A percentile compares a stretch with the other conserved stretches of the same genome.
These are phyloP conservation scores for Fusarium temperatum DNA, from an alignment of 2,329 filamentous ascomycete genomes.

Conservation along the genomic window DNA sequence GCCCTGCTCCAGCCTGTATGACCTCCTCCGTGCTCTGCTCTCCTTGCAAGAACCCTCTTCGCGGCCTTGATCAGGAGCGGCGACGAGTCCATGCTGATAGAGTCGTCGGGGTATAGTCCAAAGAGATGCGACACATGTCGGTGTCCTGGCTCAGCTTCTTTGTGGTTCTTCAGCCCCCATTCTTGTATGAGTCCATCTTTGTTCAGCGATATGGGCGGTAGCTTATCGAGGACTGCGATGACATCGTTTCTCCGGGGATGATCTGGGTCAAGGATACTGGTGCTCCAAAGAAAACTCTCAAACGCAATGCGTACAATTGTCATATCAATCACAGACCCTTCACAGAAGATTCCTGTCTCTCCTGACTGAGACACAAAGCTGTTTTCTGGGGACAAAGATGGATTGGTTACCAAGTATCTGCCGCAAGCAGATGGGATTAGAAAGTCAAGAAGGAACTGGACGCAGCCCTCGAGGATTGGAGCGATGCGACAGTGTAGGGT, in stretches of 20 bases:
- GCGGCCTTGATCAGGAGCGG: slow-evolving; percentile 42
- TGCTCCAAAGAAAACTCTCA: slow-evolving; percentile 33
- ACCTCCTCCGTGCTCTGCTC: slow-evolving; percentile 50
- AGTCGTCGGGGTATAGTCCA: slow-evolving; percentile 55
- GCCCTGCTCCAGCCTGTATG: slow-evolving; percentile 63
- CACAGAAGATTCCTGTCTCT: slow-evolving; percentile 33
- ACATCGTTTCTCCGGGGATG: slow-evolving; percentile 1
- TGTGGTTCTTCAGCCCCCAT: slow-evolving; percentile 50
- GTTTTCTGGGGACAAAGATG: slow-evolving; percentile 41
- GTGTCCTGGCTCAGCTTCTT: slow-evolving; percentile 57
- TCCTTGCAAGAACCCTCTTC: slow-evolving; percentile 40
- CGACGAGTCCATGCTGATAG: slow-evolving; percentile 26
- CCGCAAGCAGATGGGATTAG: slow-evolving; percentile 44
- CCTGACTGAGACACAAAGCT: slow-evolving; percentile 23
- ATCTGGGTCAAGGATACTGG: slow-evolving; percentile 12
- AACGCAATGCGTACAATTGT: slow-evolving; percentile 33
- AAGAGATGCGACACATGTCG: slow-evolving; percentile 61
- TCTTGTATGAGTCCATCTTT: slow-evolving; percentile 48
- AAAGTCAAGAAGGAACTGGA: slow-evolving; percentile 52
- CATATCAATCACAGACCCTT: slow-evolving; percentile 41
- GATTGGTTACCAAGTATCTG: slow-evolving; percentile 38
- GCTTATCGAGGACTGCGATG: not conserved
- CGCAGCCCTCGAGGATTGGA: slow-evolving; percentile 47
- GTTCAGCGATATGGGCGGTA: slow-evolving; percentile 27
- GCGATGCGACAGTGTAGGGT: slow-evolving; percentile 30